Conservation (phyloP, 2,329 filamentous ascomycete genomes). For the Fusarium buxicola region DNA sequence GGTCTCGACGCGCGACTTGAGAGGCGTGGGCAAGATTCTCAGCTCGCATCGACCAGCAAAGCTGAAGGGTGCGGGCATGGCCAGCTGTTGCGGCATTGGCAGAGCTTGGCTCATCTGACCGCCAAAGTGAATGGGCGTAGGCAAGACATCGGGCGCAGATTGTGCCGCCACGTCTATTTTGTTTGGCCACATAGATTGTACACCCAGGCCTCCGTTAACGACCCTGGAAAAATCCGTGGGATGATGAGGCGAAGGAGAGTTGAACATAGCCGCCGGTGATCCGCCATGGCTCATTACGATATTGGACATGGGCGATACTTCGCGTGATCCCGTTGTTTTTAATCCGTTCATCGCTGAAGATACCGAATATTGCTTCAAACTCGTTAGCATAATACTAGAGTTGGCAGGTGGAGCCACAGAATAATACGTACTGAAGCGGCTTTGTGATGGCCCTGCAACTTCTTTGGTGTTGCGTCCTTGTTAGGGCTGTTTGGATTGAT, state of each 20-base stretch:
- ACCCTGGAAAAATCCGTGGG: constrained; percentile 54
- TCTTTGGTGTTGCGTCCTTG: constrained; percentile 44
- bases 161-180: constrained; percentile 44
- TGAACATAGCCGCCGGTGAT: constrained; percentile 62
- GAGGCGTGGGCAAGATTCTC: constrained; percentile 73
- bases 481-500: constrained; percentile 52
- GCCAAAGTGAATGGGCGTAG: constrained; percentile 44
- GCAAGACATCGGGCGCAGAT: constrained; percentile 40
- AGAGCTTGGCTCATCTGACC: constrained; percentile 45
- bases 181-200: constrained; percentile 53
- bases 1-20: constrained; percentile 94
- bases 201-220: constrained; percentile 40
- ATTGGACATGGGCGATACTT: constrained; percentile 66
- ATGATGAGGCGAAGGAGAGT: constrained; percentile 60
- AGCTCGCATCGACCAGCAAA: constrained; percentile 57
- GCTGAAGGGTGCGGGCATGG: constrained; percentile 46
- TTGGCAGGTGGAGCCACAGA: neutral
- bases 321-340: constrained; percentile 61
- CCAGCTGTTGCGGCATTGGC: constrained; percentile 49
- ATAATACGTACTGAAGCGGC: constrained; percentile 54
- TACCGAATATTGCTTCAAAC: constrained; percentile 61
- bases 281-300: constrained; percentile 64
- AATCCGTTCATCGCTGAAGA: constrained; percentile 63
- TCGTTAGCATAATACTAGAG: constrained; percentile 36
- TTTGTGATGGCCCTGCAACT: constrained; percentile 44